Percentiles rank a stretch among this genome's conserved stretches.
Conservation (phyloP, 2,329 filamentous ascomycete genomes). For the Alternaria triticimaculans region DNA sequence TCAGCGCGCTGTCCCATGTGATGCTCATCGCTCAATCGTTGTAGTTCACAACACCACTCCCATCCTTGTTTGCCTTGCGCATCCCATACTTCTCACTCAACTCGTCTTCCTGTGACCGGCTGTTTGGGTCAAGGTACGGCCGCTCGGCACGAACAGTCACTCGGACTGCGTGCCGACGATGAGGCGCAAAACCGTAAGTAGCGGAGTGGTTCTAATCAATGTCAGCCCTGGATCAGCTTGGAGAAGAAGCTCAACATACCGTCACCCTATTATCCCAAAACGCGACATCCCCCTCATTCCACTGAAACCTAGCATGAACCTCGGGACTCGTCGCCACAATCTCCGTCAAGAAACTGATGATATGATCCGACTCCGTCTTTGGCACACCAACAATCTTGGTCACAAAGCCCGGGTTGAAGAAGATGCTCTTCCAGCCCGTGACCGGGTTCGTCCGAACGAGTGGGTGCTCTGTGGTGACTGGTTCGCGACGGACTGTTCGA, state of each 20-base stretch:
- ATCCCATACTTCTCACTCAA: constrained; percentile 56
- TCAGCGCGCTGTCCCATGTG: rapidly evolving
- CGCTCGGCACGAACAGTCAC: constrained; percentile 57
- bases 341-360: constrained; percentile 61
- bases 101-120: constrained; percentile 63
- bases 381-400: constrained; percentile 65
- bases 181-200: constrained; percentile 64
- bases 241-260: constrained; percentile 46
- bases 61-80: constrained; percentile 62
- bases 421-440: constrained; percentile 67
- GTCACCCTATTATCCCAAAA: constrained; percentile 71
- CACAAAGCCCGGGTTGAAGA: constrained; percentile 66
- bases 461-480: constrained; percentile 63
- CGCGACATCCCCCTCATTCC: constrained; percentile 69
- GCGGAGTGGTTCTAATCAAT: constrained; percentile 58
- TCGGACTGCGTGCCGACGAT: constrained; percentile 62
- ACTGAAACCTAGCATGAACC: constrained; percentile 70
- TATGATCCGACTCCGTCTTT: constrained; percentile 61
- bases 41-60: constrained; percentile 62
- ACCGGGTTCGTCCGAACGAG: constrained; percentile 66
- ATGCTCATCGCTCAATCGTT: constrained; percentile 55
- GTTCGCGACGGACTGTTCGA: constrained; percentile 60
- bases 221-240: too few relatives aligned
- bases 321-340: constrained; percentile 67
- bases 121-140: constrained; percentile 53